Percentiles rank a stretch among this genome's conserved stretches.
Conservation (phyloP, 2,329 filamentous ascomycete species). For the Aspergillus tanneri region DNA sequence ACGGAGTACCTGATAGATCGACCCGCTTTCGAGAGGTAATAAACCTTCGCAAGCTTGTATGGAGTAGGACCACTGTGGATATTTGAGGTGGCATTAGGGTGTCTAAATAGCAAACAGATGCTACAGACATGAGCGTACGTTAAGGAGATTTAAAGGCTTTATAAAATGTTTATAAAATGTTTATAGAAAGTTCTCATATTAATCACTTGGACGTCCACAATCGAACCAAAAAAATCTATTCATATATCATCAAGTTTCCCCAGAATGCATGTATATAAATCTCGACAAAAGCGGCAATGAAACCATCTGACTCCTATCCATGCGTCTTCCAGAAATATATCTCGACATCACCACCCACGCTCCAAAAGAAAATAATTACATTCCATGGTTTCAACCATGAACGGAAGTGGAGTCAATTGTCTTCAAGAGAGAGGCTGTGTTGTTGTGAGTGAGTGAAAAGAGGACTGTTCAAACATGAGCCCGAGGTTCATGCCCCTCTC, state of each 20-base stretch:
- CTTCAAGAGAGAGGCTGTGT: neutral
- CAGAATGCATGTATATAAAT: constrained; percentile 9
- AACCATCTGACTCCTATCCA: constrained; percentile 12
- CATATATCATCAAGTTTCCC: neutral
- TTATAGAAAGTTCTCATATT: too few species aligned
- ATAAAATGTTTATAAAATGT: too few species aligned
- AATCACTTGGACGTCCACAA: too few species aligned
- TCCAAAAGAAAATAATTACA: neutral
- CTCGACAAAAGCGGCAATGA: constrained; percentile 1
- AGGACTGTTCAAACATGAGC: neutral
- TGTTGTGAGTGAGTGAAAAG: neutral
- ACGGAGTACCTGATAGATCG: too few species aligned
- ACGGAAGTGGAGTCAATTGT: too few species aligned
- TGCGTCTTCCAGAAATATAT: constrained; percentile 7
- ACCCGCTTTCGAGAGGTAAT: too few species aligned
- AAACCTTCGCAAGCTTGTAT: too few species aligned
- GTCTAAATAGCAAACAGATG: too few species aligned
- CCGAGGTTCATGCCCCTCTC: constrained; percentile 51
- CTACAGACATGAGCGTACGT: too few species aligned
- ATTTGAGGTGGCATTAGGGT: too few species aligned
- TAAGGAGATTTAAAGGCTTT: too few species aligned
- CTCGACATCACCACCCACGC: neutral
- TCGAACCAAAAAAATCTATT: neutral
- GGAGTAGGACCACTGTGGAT: too few species aligned
- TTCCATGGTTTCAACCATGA: neutral